Conservation (phyloP, 2,329 filamentous ascomycete species). For the Aspergillus calidoustus region DNA sequence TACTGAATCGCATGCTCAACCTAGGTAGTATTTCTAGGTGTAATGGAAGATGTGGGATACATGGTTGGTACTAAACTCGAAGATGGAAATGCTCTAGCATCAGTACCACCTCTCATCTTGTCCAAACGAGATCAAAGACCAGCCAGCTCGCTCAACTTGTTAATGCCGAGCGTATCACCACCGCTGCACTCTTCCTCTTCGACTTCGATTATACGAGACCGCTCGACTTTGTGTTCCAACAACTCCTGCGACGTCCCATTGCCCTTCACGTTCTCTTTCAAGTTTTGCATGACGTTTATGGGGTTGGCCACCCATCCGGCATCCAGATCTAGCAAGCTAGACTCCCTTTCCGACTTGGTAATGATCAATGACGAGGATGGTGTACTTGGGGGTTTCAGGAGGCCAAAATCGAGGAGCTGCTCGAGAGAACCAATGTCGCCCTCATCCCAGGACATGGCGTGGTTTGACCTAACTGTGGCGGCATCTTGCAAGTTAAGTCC, state of each 20-base stretch:
- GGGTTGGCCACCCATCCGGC: neutral
- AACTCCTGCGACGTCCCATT: neutral
- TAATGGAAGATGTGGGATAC: neutral
- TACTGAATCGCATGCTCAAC: neutral
- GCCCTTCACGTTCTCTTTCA: neutral
- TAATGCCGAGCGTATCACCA: constrained; percentile 32
- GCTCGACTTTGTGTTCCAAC: neutral
- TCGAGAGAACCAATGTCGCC: constrained; percentile 22
- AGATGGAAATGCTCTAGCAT: neutral
- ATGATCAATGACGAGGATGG: neutral
- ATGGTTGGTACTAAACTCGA: neutral
- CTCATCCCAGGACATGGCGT: neutral
- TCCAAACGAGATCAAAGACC: constrained; percentile 4
- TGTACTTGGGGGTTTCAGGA: constrained; percentile 5
- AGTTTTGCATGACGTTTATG: neutral
- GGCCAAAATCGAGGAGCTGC: constrained; percentile 28
- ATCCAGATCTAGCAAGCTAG: constrained; percentile 24
- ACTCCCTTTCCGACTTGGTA: neutral
- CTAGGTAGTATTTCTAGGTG: neutral
- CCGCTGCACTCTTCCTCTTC: constrained; percentile 21
- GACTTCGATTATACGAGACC: neutral
- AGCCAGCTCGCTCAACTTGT: constrained; percentile 30
- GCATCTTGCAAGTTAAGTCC: constrained; percentile 9
- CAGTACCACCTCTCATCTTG: too few species aligned
- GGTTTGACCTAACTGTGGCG: neutral